Base-by-base conservation (phyloP, 495 filamentous ascomycete species). In the Rhizodiscina lignyota region DNA sequence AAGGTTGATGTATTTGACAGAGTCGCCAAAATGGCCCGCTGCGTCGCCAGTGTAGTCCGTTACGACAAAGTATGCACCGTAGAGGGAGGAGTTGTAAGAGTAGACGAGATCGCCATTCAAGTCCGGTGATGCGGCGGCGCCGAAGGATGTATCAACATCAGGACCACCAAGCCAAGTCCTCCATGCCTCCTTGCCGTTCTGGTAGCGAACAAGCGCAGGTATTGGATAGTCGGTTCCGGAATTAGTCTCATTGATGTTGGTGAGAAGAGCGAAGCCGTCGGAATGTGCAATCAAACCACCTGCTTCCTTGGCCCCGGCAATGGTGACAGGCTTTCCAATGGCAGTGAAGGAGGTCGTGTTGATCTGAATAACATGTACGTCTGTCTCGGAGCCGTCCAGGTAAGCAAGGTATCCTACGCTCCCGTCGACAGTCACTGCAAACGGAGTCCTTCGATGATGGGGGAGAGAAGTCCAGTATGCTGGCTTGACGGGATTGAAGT, bases 101-200 rank as follows among this genome's bases (percentile, higher is more conserved):
- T 60, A 71, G 26, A 66, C 67, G 15, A 71, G 53, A 34, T 71
- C 67, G 5, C 66, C 67, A 36, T 71, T 69, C 35, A 69, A 48
- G 45, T 71, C 66, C 0, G 63, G 60, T 2, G 64, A 55, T 18
- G 60, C 57, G 10, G 57, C 49, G 15, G 60, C 52, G 20, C 61
- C 62, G 17, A 59, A 56, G 4, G 50, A 37, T 1, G 41, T 41
- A 40, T 66, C 58, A 4, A 69, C 62, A 10, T 49, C 58, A 5
- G 67, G 66, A 8, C 67, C 67, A 22, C 61, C 66, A 4, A 71
- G 47, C 37, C 55, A 59, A 13, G 62, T 66, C 42, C 60, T 64
- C 62, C 62, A 71, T 21, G 56, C 55, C 38, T 68, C 54, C 11
- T 51, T 43, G 6, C 65, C 66, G 16, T 55, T 49, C 2, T 52